Conservation (phyloP, 2,329 filamentous ascomycete genomes). For the Didymella lethalis region DNA sequence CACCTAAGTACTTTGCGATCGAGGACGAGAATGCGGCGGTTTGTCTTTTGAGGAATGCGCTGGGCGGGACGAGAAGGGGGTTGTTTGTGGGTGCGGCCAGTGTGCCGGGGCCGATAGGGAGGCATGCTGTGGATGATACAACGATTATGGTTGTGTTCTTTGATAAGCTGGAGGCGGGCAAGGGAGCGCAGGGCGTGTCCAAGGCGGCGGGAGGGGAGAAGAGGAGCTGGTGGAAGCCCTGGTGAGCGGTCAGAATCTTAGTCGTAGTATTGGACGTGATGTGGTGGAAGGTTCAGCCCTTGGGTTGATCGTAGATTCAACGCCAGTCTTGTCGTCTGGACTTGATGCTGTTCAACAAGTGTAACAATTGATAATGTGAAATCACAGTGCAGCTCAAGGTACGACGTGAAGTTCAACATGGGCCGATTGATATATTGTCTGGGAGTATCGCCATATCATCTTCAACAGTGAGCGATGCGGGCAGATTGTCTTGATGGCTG, state of each 20-base stretch:
- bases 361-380: too few species aligned
- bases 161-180: conserved; percentile 39
- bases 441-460: too few species aligned
- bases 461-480: not conserved
- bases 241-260: conserved; percentile 4
- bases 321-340: too few species aligned
- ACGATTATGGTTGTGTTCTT: conserved; percentile 65
- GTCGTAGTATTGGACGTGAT: too few species aligned
- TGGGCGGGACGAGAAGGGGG: conserved; percentile 57
- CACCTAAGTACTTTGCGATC: conserved; percentile 56
- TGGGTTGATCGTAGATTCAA: too few species aligned
- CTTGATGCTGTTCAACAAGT: too few species aligned
- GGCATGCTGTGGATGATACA: conserved; percentile 59
- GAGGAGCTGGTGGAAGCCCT: conserved; percentile 23
- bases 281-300: too few species aligned
- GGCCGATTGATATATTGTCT: not conserved
- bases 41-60: conserved; percentile 61
- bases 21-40: conserved; percentile 63
- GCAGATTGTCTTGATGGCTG: not conserved
- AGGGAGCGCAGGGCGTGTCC: not conserved
- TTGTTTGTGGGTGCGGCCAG: conserved; percentile 53
- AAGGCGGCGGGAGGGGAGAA: conserved; percentile 1
- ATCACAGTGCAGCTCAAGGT: too few species aligned
- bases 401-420: not conserved
- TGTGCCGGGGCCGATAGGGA: conserved; percentile 41